A percentile compares a stretch with the other conserved stretches of the same genome.
These are phyloP conservation scores for Yamagishiella unicocca DNA, from an alignment of 139 green algal genomes.

Conservation along the genomic window DNA sequence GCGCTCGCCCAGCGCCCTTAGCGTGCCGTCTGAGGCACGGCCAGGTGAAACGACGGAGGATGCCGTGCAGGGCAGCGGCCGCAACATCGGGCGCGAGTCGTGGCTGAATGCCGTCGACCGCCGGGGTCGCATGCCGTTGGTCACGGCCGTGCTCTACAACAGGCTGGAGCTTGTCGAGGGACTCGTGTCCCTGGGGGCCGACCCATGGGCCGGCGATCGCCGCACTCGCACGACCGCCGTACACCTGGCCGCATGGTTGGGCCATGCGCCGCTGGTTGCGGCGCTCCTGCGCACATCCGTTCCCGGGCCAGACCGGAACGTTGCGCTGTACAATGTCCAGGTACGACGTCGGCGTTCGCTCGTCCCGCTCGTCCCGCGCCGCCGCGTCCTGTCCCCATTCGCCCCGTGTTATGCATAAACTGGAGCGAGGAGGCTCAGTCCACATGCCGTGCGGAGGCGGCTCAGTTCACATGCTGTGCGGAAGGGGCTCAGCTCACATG, in stretches of 20 bases:
- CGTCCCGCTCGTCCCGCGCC: background rate
- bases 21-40: too few species aligned
- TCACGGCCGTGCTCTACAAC: conserved; percentile 9
- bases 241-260: conserved; percentile 23
- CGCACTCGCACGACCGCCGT: conserved; percentile 5
- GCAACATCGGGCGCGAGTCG: background rate
- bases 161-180: conserved; percentile 24
- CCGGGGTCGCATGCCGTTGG: conserved; percentile 9
- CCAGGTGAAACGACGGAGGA: too few species aligned
- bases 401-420: background rate
- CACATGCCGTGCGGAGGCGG: too few species aligned
- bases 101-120: conserved; percentile 25
- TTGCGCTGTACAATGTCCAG: background rate
- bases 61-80: too few species aligned
- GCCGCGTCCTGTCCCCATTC: background rate
- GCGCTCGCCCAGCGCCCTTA: too few species aligned
- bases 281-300: background rate
- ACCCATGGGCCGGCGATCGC: background rate
- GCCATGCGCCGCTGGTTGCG: conserved; percentile 18
- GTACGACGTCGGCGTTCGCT: background rate
- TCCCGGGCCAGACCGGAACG: background rate
- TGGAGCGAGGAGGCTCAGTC: too few species aligned
- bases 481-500: background rate
- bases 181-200: conserved; percentile 16
- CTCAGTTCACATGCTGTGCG: too few species aligned